A percentile compares a stretch with the other conserved stretches of the same genome.
These are phyloP conservation scores for Dentiscutata heterogama DNA, from an alignment of 371 early-diverging fungal genomes.

Conservation along the genomic window DNA sequence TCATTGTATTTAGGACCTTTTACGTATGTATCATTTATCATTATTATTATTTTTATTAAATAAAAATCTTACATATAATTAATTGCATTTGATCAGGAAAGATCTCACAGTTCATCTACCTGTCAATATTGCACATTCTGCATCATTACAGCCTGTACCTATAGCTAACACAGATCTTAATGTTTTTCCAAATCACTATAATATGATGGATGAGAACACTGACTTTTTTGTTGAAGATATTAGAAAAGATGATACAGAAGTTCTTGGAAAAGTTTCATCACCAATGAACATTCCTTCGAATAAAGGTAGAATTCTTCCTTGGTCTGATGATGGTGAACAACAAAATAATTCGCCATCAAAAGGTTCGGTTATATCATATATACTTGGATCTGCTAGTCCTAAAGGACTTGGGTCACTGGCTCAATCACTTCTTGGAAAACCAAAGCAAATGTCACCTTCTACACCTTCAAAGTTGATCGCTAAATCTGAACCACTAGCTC, in stretches of 20 bases:
- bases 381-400: constrained; percentile 56
- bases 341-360: constrained; percentile 47
- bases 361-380: constrained; percentile 51
- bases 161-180: constrained; percentile 54
- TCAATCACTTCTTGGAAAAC: constrained; percentile 40
- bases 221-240: constrained; percentile 47
- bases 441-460: constrained; percentile 45
- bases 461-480: constrained; percentile 51
- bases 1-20: constrained; percentile 61
- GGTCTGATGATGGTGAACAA: constrained; percentile 25
- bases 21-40: constrained; percentile 50
- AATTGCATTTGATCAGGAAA: constrained; percentile 50
- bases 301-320: constrained; percentile 29
- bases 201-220: constrained; percentile 52
- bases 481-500: constrained; percentile 58
- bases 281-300: constrained; percentile 43
- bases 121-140: constrained; percentile 64
- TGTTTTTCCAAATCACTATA: constrained; percentile 56
- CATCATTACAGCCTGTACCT: constrained; percentile 60
- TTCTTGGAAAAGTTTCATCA: constrained; percentile 11
- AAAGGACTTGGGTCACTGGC: constrained; percentile 39
- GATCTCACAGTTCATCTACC: constrained; percentile 64
- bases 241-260: constrained; percentile 43
- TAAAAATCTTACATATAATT: constrained; percentile 4
- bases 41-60: neutral